phyloP scores from a whole-genome alignment of 2,329 filamentous ascomycete species.

The Penicillium sp. region DNA sequence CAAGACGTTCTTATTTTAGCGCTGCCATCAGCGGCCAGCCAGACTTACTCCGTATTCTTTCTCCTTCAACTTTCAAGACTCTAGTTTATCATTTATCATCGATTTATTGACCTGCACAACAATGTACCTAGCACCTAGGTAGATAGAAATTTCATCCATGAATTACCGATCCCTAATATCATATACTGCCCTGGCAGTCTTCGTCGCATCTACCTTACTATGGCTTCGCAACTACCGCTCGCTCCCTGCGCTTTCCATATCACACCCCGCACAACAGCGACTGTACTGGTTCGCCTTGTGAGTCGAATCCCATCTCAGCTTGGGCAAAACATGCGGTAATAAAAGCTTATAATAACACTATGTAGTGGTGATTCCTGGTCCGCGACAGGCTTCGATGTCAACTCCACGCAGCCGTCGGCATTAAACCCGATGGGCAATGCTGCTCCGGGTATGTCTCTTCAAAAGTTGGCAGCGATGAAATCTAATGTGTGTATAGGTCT shows the following conservation, averaged over 20 bases:
- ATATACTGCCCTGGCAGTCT: constrained; percentile 9
- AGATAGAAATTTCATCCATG: constrained; percentile 1
- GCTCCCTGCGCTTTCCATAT: constrained; percentile 1
- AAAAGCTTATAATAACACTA: not conserved
- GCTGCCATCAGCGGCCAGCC: too few relatives aligned
- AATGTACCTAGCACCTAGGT: not conserved
- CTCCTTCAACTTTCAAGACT: too few relatives aligned
- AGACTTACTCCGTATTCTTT: too few relatives aligned
- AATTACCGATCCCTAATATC: constrained; percentile 6
- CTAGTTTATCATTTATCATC: not conserved
- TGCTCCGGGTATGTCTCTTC: constrained; percentile 5
- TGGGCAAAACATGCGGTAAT: not conserved
- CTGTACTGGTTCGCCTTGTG: constrained; percentile 15
- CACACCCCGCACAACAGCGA: not conserved
- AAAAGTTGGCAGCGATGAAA: not conserved
- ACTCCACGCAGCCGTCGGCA: constrained; percentile 7
- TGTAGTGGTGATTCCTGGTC: constrained; percentile 13
- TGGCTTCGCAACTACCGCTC: constrained; percentile 7
- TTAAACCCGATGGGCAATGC: constrained; percentile 13
- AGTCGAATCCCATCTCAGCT: constrained; percentile 7
- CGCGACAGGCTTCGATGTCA: constrained; percentile 5
- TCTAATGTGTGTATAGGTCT: constrained; percentile 8
- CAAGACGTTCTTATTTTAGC: too few relatives aligned
- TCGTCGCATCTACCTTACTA: constrained; percentile 7
- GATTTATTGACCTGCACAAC: not conserved